These are phyloP conservation scores for Angophora floribunda DNA, from an alignment of 345 rosid species.

Conservation along the genomic window DNA sequence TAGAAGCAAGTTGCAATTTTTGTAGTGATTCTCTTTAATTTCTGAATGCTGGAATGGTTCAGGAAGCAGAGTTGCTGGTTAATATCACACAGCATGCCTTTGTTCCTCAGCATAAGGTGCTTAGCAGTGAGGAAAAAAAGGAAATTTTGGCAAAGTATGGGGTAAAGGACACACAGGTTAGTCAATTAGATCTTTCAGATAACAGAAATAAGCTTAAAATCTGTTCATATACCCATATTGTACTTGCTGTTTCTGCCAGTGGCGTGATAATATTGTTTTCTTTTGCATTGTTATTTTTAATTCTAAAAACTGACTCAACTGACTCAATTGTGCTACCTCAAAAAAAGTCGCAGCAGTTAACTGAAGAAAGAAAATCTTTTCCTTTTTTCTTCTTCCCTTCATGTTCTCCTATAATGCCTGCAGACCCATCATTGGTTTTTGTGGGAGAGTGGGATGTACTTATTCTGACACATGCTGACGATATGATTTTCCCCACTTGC, in stretches of 20 bases:
- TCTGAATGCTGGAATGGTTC: neutral
- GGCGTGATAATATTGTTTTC: neutral
- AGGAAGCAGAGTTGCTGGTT: slow-evolving; percentile 45
- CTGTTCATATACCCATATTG: neutral
- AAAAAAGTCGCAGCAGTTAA: neutral
- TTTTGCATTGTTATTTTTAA: neutral
- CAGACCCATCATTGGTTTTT: neutral
- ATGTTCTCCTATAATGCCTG: neutral
- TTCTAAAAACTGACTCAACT: neutral
- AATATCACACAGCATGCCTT: slow-evolving; percentile 43
- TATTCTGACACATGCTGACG: neutral
- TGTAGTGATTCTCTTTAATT: neutral
- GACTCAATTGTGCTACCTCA: neutral
- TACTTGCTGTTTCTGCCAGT: neutral
- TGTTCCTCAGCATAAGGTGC: slow-evolving; percentile 37
- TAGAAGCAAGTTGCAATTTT: neutral
- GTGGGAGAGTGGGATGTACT: neutral
- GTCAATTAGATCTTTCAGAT: neutral
- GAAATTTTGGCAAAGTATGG: slow-evolving; percentile 30
- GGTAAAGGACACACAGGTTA: slow-evolving; percentile 47
- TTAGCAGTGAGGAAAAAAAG: slow-evolving; percentile 40
- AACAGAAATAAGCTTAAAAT: neutral
- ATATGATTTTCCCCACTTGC: neutral
- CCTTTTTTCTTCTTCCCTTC: neutral
- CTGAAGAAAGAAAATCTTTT: neutral